These are phyloP conservation scores for Helianthus tuberosus DNA, from an alignment of 129 eudicot genomes.

Conservation along the genomic window DNA sequence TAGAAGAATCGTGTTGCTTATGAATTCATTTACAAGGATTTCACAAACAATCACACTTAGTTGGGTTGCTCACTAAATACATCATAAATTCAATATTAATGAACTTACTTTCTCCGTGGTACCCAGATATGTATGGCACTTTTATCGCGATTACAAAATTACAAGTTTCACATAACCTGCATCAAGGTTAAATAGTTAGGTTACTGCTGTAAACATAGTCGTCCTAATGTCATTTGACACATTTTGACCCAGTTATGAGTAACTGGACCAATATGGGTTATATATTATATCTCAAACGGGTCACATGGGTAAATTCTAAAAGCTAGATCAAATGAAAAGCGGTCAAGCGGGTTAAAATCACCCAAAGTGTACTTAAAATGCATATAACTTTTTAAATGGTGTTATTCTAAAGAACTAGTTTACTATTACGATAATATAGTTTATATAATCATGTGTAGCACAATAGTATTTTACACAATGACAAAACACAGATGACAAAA, in stretches of 20 bases:
- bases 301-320: background rate
- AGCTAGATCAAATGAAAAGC: background rate
- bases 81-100: constrained; percentile 31
- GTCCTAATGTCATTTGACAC: background rate
- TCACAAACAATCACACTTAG: constrained; percentile 21
- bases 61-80: constrained; percentile 44
- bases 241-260: background rate
- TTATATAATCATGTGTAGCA: background rate
- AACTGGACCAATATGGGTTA: background rate
- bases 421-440: too few relatives aligned
- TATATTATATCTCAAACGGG: background rate
- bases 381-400: background rate
- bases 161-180: constrained; percentile 46
- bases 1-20: constrained; percentile 16
- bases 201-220: background rate
- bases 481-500: background rate
- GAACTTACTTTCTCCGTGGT: constrained; percentile 33
- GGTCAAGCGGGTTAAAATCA: background rate
- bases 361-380: background rate
- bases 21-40: constrained; percentile 38
- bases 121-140: constrained; percentile 34
- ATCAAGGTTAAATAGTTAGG: constrained; percentile 10
- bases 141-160: constrained; percentile 46
- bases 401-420: background rate
- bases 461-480: background rate